Evolutionary conservation across 148 eudicot genomes (phyloP), one percentile per base, ranked within the genome.

Genomic region (Silene latifolia): DNA sequence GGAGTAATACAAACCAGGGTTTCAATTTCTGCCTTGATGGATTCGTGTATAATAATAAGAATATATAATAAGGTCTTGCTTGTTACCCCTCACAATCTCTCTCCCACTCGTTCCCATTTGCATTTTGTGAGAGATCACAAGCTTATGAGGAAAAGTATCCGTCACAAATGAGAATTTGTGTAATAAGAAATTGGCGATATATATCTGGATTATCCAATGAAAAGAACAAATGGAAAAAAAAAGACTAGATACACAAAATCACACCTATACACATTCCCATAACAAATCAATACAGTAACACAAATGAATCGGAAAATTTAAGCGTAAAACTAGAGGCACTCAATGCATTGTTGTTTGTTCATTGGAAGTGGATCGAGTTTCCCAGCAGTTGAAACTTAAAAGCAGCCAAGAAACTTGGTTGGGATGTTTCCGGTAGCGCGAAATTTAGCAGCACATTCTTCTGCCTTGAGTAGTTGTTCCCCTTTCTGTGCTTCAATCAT

Each of bases 401-500:
- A 86, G 75, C 90, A 81, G 5, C 83, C 77, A 18, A 83, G 72
- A 23, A 79, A 59, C 73, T 72, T 87, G 65, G 53, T 89, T 0
- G 91, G 92, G 0, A 69, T 32, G 17, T 80, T 66, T 14, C 96
- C 96, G 9, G 85, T 85, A 13, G 88, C 76, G 0, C 92, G 83
- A 58, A 35, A 89, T 61, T 87, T 89, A 6, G 85, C 86, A 74
- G 93, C 91, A 9, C 0, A 61, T 68, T 86, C 90, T 72, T 89
- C 90, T 5, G 83, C 85, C 73, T 86, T 89, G 29, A 88, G 83
- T 12, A 87, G 56, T 17, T 85, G 84, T 77, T 87, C 89, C 25
- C 84, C 85, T 27, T 81, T 82, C 63, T 80, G 76, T 5, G 91
- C 91, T 75, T 87, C 84, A 23, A 88, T 72, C 76, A 73, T 76